Evolutionary conservation across 23 red algal genomes (phyloP).

Genomic region (Gracilaria vermiculophylla): DNA sequence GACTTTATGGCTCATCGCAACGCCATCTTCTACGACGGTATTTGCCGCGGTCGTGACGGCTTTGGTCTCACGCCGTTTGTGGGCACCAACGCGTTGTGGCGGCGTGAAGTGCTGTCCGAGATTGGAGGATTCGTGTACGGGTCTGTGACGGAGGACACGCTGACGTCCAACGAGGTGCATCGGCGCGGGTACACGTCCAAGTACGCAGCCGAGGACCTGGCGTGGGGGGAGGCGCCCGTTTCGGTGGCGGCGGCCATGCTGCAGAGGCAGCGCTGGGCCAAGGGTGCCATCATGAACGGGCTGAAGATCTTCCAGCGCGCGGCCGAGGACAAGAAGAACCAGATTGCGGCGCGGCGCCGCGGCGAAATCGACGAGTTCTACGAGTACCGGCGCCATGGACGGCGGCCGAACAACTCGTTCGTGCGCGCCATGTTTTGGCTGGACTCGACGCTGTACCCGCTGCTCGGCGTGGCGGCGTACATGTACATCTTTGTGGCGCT

Average conservation of each 20-base stretch:
- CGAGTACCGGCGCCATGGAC: conserved; percentile 60
- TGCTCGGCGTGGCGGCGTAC: conserved; percentile 65
- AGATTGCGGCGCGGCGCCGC: conserved; percentile 36
- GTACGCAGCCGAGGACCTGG: conserved; percentile 72
- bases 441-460: conserved; percentile 68
- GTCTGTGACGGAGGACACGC: conserved; percentile 78
- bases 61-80: conserved; percentile 76
- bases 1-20: conserved; percentile 76
- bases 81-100: conserved; percentile 72
- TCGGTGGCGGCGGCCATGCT: conserved; percentile 77
- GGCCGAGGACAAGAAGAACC: conserved; percentile 24
- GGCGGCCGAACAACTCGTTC: conserved; percentile 66
- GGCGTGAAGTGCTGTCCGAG: conserved; percentile 69
- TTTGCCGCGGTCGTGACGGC: conserved; percentile 67
- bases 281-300: conserved; percentile 79
- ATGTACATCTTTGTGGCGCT: conserved; percentile 61
- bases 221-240: conserved; percentile 74
- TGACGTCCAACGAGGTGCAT: conserved; percentile 79
- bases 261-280: conserved; percentile 79
- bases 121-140: conserved; percentile 78
- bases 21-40: conserved; percentile 77
- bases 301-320: conserved; percentile 57
- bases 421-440: conserved; percentile 72
- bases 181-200: conserved; percentile 66
- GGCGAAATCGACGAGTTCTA: conserved; percentile 74